Base-by-base conservation (phyloP, 352 stramenopile genomes). In the Phytophthora lateralis region DNA sequence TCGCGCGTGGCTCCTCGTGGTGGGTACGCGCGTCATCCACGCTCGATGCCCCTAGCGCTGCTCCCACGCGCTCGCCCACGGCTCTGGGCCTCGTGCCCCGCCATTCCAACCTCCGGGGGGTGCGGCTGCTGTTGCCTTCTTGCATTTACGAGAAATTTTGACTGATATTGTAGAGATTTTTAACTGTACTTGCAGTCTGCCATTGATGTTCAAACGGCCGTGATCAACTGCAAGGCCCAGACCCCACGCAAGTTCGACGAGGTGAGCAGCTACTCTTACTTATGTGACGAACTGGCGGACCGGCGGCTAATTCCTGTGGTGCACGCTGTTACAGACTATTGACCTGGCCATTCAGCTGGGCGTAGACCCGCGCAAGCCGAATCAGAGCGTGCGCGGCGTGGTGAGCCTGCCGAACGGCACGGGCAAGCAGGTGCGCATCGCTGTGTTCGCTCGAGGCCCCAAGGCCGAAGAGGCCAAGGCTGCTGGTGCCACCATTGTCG, bases 401-500 rank as follows among this genome's bases (percentile, higher is more conserved):
- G 88, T 96, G 60, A 93, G 68, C 49, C 73, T 97, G 39, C 91
- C 91, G 0, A 86, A 96, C 60, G 85, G 87, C 41, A 96, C 86
- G 55, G 89, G 91, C 56, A 97, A 97, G 70, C 74, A 76, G 18
- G 83, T 96, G 47, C 79, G 83, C 39, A 90, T 98, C 32, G 91
- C 91, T 0, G 93, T 98, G 37, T 98, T 98, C 63, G 90, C 90
- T 41, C 85, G 89, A 42, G 91, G 90, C 48, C 73, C 77, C 14
- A 96, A 95, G 71, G 91, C 87, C 17, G 91, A 97, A 58, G 90
- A 96, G 52, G 93, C 93, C 44, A 94, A 85, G 66, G 88, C 79
- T 42, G 93, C 93, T 26, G 93, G 93, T 17, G 93, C 93, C 14
- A 82, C 85, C 32, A 87, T 97, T 37, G 91, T 97, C 29, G 93